Evolutionary conservation across 2,329 filamentous ascomycete genomes (phyloP).

Genomic region (Pyricularia grisea): DNA sequence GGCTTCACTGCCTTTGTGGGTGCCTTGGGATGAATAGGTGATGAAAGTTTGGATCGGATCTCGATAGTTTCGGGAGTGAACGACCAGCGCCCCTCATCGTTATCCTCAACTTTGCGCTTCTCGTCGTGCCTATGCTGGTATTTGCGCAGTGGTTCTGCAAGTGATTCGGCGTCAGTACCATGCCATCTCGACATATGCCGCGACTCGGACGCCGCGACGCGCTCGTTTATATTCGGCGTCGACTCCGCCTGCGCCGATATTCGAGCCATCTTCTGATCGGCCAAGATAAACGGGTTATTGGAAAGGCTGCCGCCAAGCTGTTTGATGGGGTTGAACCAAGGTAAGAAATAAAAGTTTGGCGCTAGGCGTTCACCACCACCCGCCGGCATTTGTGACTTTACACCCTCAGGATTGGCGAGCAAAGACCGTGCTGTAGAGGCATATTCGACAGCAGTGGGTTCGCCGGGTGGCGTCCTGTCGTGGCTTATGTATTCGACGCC

Average conservation of each 20-base stretch:
- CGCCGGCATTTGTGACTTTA: neutral
- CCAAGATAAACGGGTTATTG: conserved; percentile 14
- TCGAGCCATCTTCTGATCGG: conserved; percentile 10
- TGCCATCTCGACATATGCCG: neutral
- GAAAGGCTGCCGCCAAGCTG: conserved; percentile 9
- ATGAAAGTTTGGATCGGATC: neutral
- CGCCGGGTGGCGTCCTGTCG: neutral
- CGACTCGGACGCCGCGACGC: neutral
- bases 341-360: neutral
- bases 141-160: neutral
- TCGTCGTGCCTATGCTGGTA: neutral
- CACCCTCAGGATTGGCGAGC: neutral
- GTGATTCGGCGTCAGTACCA: neutral
- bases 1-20: neutral
- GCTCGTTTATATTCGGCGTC: neutral
- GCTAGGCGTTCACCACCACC: neutral
- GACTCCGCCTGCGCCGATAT: neutral
- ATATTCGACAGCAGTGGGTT: neutral
- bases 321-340: conserved; percentile 5
- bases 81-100: neutral
- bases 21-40: neutral
- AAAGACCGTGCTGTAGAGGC: neutral
- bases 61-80: neutral
- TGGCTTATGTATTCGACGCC: neutral
- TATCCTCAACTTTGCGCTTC: neutral